Conservation (phyloP, 768 basidiomycete species). For the Calocera viscosa region DNA sequence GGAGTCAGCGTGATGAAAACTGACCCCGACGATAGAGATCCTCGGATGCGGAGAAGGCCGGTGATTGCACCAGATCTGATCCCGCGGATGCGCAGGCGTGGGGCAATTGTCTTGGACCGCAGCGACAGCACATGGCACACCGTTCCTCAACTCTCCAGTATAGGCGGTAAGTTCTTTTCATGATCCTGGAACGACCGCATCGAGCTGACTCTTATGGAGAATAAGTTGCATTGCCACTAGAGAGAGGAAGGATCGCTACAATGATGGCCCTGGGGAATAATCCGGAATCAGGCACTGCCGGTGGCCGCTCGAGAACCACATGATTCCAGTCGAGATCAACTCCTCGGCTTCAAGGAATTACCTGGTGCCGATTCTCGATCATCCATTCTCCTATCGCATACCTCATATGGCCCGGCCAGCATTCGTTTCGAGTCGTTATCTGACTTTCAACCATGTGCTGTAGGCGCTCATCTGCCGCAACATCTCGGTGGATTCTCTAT, state of each 20-base stretch:
- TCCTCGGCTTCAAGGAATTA: too few species aligned
- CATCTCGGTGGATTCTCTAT: background rate
- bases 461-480: background rate
- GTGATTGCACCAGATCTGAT: background rate
- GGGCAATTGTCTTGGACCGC: background rate
- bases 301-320: too few species aligned
- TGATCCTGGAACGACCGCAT: too few species aligned
- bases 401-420: background rate
- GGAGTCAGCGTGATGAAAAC: background rate
- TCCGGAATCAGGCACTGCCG: too few species aligned
- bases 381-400: too few species aligned
- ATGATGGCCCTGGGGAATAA: too few species aligned
- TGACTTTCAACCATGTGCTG: background rate
- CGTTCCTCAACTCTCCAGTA: background rate
- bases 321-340: too few species aligned
- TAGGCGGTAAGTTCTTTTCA: too few species aligned
- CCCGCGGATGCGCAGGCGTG: background rate
- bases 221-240: too few species aligned
- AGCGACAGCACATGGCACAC: background rate
- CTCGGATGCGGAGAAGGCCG: background rate
- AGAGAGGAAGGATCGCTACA: too few species aligned
- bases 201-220: too few species aligned
- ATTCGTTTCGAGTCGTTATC: background rate
- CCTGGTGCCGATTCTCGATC: too few species aligned
- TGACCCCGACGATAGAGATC: background rate